Conservation (phyloP, 495 filamentous ascomycete species). For the Friedmanniomyces endolithicus region DNA sequence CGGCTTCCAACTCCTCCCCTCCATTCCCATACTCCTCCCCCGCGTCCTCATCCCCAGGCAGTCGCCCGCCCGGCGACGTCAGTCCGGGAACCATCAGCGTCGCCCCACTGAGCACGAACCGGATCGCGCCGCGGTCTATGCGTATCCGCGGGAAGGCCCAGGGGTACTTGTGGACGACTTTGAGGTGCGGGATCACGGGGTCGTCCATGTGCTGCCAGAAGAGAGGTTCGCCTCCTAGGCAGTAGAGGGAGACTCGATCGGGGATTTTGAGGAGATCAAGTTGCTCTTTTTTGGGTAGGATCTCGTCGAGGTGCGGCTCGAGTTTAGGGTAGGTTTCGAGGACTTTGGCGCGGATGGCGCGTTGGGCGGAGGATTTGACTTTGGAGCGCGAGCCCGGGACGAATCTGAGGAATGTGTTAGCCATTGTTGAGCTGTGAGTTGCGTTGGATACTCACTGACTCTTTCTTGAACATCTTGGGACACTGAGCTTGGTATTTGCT, state of each 20-base stretch:
- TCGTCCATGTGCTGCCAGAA: conserved; percentile 89
- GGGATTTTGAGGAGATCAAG: conserved; percentile 85
- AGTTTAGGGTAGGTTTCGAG: conserved; percentile 76
- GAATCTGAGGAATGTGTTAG: conserved; percentile 41
- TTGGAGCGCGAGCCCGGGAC: conserved; percentile 73
- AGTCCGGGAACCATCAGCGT: conserved; percentile 91
- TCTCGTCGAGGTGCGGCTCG: conserved; percentile 79
- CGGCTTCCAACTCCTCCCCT: conserved; percentile 51
- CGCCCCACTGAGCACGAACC: conserved; percentile 86
- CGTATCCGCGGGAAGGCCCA: conserved; percentile 50
- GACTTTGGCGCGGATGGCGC: conserved; percentile 67
- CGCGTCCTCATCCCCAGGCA: conserved; percentile 48
- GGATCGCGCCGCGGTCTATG: conserved; percentile 89
- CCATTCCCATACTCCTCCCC: conserved; percentile 34
- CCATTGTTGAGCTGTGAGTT: not conserved
- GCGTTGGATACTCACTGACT: conserved; percentile 15
- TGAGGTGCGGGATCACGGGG: conserved; percentile 57
- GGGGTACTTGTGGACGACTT: conserved; percentile 43
- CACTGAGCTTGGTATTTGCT: too few species aligned
- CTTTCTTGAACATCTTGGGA: conserved; percentile 22
- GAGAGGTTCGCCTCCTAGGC: conserved; percentile 58
- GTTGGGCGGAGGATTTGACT: conserved; percentile 93
- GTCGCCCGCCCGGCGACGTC: conserved; percentile 63
- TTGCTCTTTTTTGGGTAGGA: conserved; percentile 91
- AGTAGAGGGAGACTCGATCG: conserved; percentile 76